Evolutionary conservation across 2,329 filamentous ascomycete species (phyloP).

Genomic region (Gaeumannomyces tritici): DNA sequence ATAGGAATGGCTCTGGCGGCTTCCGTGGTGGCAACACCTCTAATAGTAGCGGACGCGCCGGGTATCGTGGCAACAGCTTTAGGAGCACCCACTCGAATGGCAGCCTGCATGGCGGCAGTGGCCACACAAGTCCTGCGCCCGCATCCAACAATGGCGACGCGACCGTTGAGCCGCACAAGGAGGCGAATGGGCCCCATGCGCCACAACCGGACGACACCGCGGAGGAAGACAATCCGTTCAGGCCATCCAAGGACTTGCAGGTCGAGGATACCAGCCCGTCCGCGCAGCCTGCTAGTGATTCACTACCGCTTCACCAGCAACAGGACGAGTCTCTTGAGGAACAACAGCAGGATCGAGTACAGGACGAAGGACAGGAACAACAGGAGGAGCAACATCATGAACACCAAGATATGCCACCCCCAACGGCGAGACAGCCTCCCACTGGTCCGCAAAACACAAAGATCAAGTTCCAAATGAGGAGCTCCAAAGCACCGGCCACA

Average conservation of each 20-base stretch:
- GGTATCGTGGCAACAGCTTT: slow-evolving; percentile 51
- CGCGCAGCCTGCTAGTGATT: slow-evolving; percentile 28
- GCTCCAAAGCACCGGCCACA: slow-evolving; percentile 47
- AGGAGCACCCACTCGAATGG: slow-evolving; percentile 53
- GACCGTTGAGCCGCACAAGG: slow-evolving; percentile 1
- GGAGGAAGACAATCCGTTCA: slow-evolving; percentile 46
- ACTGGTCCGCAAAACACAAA: slow-evolving; percentile 53
- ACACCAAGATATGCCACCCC: slow-evolving; percentile 41
- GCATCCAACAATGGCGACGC: slow-evolving; percentile 5
- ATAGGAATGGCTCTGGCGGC: slow-evolving; percentile 37
- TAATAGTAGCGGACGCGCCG: slow-evolving; percentile 32
- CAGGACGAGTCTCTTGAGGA: slow-evolving; percentile 33
- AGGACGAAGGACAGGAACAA: not conserved
- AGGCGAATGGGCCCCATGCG: not conserved
- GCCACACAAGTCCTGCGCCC: slow-evolving; percentile 9
- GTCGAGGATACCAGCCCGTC: slow-evolving; percentile 50
- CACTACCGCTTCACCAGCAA: slow-evolving; percentile 7
- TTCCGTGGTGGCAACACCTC: slow-evolving; percentile 51
- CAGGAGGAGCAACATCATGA: not conserved
- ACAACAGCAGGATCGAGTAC: not conserved
- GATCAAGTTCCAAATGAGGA: slow-evolving; percentile 91
- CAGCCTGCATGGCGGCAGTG: slow-evolving; percentile 24
- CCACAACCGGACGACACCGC: slow-evolving; percentile 8
- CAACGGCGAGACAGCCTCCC: slow-evolving; percentile 38
- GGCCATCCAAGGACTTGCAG: slow-evolving; percentile 54